These are phyloP conservation scores for Astrothelium macrocarpum DNA, from an alignment of 495 filamentous ascomycete species.

Conservation along the genomic window DNA sequence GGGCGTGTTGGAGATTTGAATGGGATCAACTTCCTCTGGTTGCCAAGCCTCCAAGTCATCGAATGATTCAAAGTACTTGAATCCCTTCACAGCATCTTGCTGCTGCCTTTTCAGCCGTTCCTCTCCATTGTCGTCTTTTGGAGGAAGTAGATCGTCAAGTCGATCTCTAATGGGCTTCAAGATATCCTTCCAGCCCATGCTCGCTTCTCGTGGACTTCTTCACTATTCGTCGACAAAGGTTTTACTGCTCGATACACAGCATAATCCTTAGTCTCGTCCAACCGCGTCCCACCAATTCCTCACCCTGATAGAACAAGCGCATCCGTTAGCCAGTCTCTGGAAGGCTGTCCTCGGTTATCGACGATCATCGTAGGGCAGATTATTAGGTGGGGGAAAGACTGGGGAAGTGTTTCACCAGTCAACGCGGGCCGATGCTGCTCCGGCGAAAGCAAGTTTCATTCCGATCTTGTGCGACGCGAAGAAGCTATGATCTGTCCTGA, in stretches of 20 bases:
- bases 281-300: too few species aligned
- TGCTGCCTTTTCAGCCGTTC: constrained; percentile 9
- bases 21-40: constrained; percentile 26
- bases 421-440: not conserved
- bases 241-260: too few species aligned
- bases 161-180: constrained; percentile 25
- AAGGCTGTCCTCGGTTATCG: too few species aligned
- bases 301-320: not conserved
- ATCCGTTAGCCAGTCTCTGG: not conserved
- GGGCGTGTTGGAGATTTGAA: constrained; percentile 36
- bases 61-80: constrained; percentile 30
- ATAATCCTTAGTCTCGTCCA: too few species aligned
- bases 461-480: not conserved
- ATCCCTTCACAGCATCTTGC: constrained; percentile 25
- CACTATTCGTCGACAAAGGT: too few species aligned
- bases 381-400: not conserved
- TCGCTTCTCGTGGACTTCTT: not conserved
- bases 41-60: constrained; percentile 33
- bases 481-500: constrained; percentile 4
- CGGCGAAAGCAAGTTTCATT: not conserved
- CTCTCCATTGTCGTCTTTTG: not conserved
- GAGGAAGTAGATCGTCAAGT: constrained; percentile 19
- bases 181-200: constrained; percentile 22
- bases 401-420: not conserved
- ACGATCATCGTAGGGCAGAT: too few species aligned